These are phyloP conservation scores for Verticillium klebahnii DNA, from an alignment of 2,329 filamentous ascomycete genomes.

Conservation along the genomic window DNA sequence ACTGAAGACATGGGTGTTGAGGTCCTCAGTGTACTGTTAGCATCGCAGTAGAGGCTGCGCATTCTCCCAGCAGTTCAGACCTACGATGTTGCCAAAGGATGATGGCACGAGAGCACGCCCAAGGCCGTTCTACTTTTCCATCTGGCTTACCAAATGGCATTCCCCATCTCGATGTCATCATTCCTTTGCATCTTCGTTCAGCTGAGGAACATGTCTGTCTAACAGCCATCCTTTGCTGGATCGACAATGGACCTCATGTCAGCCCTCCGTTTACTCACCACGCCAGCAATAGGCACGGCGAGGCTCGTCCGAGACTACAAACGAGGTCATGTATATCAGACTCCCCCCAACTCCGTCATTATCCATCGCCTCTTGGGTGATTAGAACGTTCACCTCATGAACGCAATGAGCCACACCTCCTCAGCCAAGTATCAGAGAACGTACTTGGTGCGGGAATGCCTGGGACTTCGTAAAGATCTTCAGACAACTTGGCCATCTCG, in stretches of 20 bases:
- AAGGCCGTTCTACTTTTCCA: slow-evolving; percentile 13
- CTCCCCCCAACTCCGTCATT: slow-evolving; percentile 10
- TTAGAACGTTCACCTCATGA: slow-evolving; percentile 13
- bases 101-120: slow-evolving; percentile 31
- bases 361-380: slow-evolving; percentile 14
- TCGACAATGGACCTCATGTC: neutral
- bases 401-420: slow-evolving; percentile 8
- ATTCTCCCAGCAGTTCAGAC: slow-evolving; percentile 54
- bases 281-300: slow-evolving; percentile 8
- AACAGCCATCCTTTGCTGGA: no score
- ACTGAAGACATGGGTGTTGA: no score
- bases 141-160: slow-evolving; percentile 13
- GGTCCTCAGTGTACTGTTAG: slow-evolving; percentile 18
- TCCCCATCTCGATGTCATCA: slow-evolving; percentile 12
- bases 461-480: slow-evolving; percentile 5
- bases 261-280: slow-evolving; percentile 10
- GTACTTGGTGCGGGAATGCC: slow-evolving; percentile 11
- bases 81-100: slow-evolving; percentile 45
- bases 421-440: slow-evolving; percentile 11
- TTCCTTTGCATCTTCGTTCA: slow-evolving; percentile 12
- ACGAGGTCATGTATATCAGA: slow-evolving; percentile 7
- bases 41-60: slow-evolving; percentile 11
- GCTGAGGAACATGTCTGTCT: neutral
- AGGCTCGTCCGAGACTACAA: slow-evolving; percentile 10
- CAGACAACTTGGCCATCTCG: no score